Evolutionary conservation across 1,284 basidiomycete genomes (phyloP), one percentile per base, ranked within the genome.

Genomic region (Abortiporus biennis): DNA sequence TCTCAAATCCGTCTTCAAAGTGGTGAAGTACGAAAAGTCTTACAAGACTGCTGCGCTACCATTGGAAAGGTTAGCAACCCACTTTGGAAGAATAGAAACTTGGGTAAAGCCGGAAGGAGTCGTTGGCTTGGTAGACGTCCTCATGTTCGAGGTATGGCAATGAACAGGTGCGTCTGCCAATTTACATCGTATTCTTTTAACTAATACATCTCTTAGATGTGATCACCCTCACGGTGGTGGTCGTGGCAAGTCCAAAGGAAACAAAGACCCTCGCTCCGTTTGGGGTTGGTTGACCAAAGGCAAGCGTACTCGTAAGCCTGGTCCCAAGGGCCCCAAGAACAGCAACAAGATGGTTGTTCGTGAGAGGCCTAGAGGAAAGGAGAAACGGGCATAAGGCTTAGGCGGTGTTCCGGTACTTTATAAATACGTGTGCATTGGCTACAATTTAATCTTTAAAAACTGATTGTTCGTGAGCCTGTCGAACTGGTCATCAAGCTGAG

Each of bases 171-270:
- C 38, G 83, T 76, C 31, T 19, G 21, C 42, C 21, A 27, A 1
- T 36, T 31, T 22, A 19, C 9, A 17, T 17, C 35, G 30, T 1
- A 11, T 33, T 9, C 32, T 9, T 20, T 40, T 41, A 19, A 27
- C 29, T 49, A 19, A 51, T 21, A 34, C 38, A 37, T 31, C 42
- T 46, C 42, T 9, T 49, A 91, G 87, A 32, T 74, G 76, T 47
- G 95, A 98, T 65, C 95, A 99, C 67, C 94, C 95, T 49, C 93
- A 93, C 64, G 95, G 95, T 68, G 95, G 95, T 73, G 94, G 95
- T 62, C 86, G 95, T 68, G 95, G 95, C 59, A 97, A 96, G 68
- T 91, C 86, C 46, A 98, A 98, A 76, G 91, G 90, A 50, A 88
- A 95, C 78, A 92, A 91, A 61, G 84, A 92, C 61, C 91, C 92